Evolutionary conservation across 257 asterid species (phyloP).

Genomic region (Mentha longifolia): DNA sequence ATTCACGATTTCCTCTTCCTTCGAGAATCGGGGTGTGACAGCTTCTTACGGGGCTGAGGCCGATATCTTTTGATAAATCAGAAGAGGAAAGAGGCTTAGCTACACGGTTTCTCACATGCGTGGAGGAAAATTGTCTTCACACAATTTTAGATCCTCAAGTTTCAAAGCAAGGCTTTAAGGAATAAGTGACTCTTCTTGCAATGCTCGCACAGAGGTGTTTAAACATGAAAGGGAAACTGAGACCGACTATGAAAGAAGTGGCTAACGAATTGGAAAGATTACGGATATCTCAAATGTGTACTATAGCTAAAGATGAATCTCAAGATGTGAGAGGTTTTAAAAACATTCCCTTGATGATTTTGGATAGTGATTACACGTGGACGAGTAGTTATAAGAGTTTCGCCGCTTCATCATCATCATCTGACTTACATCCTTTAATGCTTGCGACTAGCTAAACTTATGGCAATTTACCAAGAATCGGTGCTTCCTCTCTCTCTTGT

Average conservation of each 20-base stretch:
- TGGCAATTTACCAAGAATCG: background rate
- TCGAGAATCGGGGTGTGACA: too few species aligned
- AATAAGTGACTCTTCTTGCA: background rate
- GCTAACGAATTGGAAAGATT: too few species aligned
- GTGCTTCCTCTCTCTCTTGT: background rate
- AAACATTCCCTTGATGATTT: background rate
- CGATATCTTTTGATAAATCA: too few species aligned
- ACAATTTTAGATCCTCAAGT: background rate
- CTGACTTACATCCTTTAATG: slow-evolving; percentile 10
- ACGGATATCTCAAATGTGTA: background rate
- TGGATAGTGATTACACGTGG: slow-evolving; percentile 24
- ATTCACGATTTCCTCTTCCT: too few species aligned
- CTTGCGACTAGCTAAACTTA: background rate
- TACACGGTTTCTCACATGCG: too few species aligned
- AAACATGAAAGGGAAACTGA: too few species aligned
- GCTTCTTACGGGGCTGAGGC: too few species aligned
- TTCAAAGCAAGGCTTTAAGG: background rate
- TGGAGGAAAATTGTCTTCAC: background rate
- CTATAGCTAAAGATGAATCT: slow-evolving; percentile 1
- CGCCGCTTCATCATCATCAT: background rate
- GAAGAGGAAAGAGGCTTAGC: too few species aligned
- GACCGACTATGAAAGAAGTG: too few species aligned
- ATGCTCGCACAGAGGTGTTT: background rate
- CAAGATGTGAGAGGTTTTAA: background rate
- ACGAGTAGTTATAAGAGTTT: background rate